Evolutionary conservation across 345 rosid species (phyloP), one percentile per base, ranked within the genome.

Genomic region (Populus ilicifolia): DNA sequence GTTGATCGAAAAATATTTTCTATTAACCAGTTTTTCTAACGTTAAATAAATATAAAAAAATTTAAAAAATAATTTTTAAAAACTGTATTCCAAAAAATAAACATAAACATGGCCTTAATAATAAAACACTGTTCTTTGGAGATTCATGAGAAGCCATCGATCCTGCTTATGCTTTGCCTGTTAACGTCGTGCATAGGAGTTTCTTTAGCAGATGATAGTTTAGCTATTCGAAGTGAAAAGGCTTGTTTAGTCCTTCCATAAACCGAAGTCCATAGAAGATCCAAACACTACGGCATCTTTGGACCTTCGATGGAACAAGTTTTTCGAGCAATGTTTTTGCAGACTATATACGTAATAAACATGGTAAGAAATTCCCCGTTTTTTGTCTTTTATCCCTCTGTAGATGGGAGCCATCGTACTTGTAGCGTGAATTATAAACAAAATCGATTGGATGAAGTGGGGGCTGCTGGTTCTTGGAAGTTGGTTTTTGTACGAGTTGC

Each of bases 171-270:
- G 35, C 35, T 33, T 33, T 33, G 35, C 35, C 35, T 33, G 35
- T 33, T 33, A 33, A 33, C 35, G 35, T 4, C 4, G 5, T 33
- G 35, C 35, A 90, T 52, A 87, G 86, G 81, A 87, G 90, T 70
- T 77, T 86, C 72, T 77, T 90, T 20, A 73, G 81, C 79, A 83
- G 80, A 78, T 87, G 4, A 67, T 67, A 17, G 11, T 8, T 5
- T 63, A 8, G 61, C 23, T 21, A 3, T 54, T 9, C 61, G n/a
- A 33, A 54, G 61, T 54, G 21, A 54, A 54, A 9, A 18, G 8
- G 6, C 59, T 18, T 21, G 59, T 52, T 52, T 20, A 52, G 5
- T 52, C 59, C 8, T 6, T 52, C 8, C 23, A 52, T 21, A 52
- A 2, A 52, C n/a, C 8, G 23, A 52, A 18, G n/a, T 5, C n/a